Evolutionary conservation across 805 yeast genomes (phyloP), one percentile per base, ranked within the genome.

Genomic region (Crinitomyces ghanaensis): DNA sequence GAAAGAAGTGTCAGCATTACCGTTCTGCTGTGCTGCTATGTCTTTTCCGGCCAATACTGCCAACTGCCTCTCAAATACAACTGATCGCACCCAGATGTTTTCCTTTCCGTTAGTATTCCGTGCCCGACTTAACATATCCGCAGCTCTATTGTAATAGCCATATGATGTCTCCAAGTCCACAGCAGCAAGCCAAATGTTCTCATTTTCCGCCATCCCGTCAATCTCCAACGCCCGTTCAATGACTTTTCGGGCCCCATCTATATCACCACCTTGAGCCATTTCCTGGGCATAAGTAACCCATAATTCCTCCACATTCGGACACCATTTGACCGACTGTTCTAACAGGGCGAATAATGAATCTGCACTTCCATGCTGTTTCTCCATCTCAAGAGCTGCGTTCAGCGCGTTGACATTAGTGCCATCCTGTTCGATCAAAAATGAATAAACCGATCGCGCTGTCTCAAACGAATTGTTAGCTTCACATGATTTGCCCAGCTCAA

Each of bases 251-350:
- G 94, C 79, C 3, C 60, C 66, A 1, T 49, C 56, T 1, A 66
- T 45, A 43, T 78, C 72, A 1, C 59, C 49, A 2, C 57, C 65
- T 16, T 59, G 36, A 77, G 84, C 74, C 33, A 66, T 60, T 44
- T 79, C 86, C 43, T 77, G 77, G 0, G 93, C 79, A 48, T 71
- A 82, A 73, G 77, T 70, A 33, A 83, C 53, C 55, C 72, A 66
- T 27, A 83, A 62, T 8, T 67, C 48, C 24, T 70, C 72, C 19
- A 57, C 50, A 3, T 58, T 45, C 0, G 80, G 77, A 32, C 76
- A 63, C 1, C 62, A 47, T 1, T 48, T 43, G 1, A 77, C 62
- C 1, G 86, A 74, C 39, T 57, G 53, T 28, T 74, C 73, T 49
- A 77, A 76, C 18, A 62, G 63, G 3, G 53, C 45, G 38, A 61